Evolutionary conservation across 306 rosid species (phyloP).

Genomic region (Corylus americana): DNA sequence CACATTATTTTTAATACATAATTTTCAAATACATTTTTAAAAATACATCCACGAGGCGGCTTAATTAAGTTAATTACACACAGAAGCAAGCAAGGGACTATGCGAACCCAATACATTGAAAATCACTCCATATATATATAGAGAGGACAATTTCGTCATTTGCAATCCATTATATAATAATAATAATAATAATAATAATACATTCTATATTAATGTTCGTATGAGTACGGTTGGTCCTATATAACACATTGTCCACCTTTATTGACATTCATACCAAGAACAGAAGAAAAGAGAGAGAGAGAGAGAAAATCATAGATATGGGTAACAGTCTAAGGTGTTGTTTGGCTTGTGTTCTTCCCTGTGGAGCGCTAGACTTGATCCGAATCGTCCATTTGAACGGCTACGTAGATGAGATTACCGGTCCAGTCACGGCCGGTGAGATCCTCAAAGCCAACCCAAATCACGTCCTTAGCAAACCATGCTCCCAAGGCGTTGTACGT

Average conservation of each 20-base stretch:
- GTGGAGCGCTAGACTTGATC: slow-evolving; percentile 92
- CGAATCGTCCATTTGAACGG: slow-evolving; percentile 91
- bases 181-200: slow-evolving; percentile 8
- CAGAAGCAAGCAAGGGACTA: slow-evolving; percentile 32
- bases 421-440: slow-evolving; percentile 74
- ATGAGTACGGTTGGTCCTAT: slow-evolving; percentile 42
- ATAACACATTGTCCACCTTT: slow-evolving; percentile 34
- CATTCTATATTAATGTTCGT: slow-evolving; percentile 20
- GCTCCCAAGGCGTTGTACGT: slow-evolving; percentile 70
- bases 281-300: slow-evolving; percentile 17
- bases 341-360: slow-evolving; percentile 92
- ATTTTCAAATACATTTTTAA: no score
- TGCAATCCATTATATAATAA: background rate
- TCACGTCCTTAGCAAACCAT: slow-evolving; percentile 82
- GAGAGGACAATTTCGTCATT: slow-evolving; percentile 50
- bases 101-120: slow-evolving; percentile 18
- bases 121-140: background rate
- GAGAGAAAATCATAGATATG: slow-evolving; percentile 36
- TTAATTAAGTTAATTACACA: slow-evolving; percentile 28
- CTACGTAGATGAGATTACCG: slow-evolving; percentile 66
- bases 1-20: no score
- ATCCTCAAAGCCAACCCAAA: slow-evolving; percentile 74
- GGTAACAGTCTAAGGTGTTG: slow-evolving; percentile 92
- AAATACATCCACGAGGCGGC: slow-evolving; percentile 38
- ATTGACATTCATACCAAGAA: background rate